Evolutionary conservation across 306 rosid genomes (phyloP), one percentile per base, ranked within the genome.

Genomic region (Cucumis hystrix): DNA sequence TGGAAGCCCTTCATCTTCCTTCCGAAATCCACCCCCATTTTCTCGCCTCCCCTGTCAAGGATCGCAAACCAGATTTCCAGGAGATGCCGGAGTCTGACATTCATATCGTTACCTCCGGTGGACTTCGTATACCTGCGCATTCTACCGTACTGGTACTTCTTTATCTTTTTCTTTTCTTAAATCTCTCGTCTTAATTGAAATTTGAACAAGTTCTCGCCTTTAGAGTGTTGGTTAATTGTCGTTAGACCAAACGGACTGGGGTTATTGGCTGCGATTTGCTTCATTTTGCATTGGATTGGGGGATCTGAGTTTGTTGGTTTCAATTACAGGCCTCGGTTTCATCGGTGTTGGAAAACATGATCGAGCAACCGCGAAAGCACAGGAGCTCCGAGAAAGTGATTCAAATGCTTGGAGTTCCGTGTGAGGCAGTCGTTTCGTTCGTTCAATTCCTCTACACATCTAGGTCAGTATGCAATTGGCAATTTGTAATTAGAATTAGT

Each of bases 381-480:
- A 85, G 88, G 49, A 84, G 91, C 85, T 92, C 88, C 78, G 87
- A 85, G 65, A 77, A 74, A 80, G 78, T 89, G 35, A 88, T 95
- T 77, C 91, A 82, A 71, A 91, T 92, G 35, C 91, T 83, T 79
- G 96, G 99, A 56, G 99, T 95, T 21, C 99, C 99, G 10, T 39
- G 81, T 72, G 87, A 86, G 35, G 92, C 99, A 83, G 92, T 89
- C 63, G 56, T 87, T 47, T 86, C 91, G 60, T 95, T 95, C 80
- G 75, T 89, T 23, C 78, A 84, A 18, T 95, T 88, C 83, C 87
- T 90, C 59, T 95, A 95, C 84, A 65, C 86, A 35, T 88, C 88
- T 30, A 90, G 96, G 98, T 93, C 33, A n/a, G 86, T 78, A 74
- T 5, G 77, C 10, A 74, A 74, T 28, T 49, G 23, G 35, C 20